A percentile compares a stretch with the other conserved stretches of the same genome.
phyloP scores from a whole-genome alignment of 768 basidiomycete species.

The Rhodotorula graminis region DNA sequence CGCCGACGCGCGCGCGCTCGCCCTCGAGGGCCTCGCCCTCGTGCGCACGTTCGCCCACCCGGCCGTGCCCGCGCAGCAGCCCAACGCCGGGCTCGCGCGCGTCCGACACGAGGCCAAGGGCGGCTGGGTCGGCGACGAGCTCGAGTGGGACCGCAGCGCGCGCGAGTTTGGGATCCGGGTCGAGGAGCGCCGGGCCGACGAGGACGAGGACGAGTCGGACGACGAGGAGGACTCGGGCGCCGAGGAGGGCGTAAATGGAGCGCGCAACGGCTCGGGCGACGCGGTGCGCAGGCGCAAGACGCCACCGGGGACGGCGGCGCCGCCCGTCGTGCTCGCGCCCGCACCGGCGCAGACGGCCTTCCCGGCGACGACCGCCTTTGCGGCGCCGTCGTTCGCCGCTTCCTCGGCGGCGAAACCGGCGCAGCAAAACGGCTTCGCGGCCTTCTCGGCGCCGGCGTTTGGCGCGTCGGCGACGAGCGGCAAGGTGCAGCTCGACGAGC shows the following conservation, averaged over 20 bases:
- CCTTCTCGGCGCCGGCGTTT: constrained; percentile 27
- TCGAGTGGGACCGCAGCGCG: constrained; percentile 2
- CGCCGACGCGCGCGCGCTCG: not conserved
- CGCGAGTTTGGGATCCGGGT: constrained; percentile 21
- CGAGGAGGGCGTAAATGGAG: not conserved
- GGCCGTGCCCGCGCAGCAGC: constrained; percentile 12
- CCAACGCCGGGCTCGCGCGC: constrained; percentile 8
- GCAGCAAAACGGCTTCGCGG: constrained; percentile 3
- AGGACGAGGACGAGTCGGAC: constrained; percentile 2
- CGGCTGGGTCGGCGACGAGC: constrained; percentile 14
- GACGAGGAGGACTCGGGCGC: not conserved
- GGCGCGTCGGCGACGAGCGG: not conserved
- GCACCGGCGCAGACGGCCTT: not conserved
- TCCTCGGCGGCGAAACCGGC: not conserved
- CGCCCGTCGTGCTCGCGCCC: not conserved
- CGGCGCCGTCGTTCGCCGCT: not conserved
- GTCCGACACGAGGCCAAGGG: constrained; percentile 7
- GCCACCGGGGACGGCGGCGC: not conserved
- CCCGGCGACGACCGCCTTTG: not conserved
- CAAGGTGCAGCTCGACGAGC: not conserved
- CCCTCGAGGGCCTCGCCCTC: not conserved
- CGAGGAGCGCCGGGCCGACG: not conserved
- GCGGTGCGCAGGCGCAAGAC: not conserved
- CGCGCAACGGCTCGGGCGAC: not conserved
- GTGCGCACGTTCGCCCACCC: constrained; percentile 4